Percentiles rank a stretch among this genome's conserved stretches.
Conservation (phyloP, 2,329 filamentous ascomycete species). For the Fusarium oligoseptatum region DNA sequence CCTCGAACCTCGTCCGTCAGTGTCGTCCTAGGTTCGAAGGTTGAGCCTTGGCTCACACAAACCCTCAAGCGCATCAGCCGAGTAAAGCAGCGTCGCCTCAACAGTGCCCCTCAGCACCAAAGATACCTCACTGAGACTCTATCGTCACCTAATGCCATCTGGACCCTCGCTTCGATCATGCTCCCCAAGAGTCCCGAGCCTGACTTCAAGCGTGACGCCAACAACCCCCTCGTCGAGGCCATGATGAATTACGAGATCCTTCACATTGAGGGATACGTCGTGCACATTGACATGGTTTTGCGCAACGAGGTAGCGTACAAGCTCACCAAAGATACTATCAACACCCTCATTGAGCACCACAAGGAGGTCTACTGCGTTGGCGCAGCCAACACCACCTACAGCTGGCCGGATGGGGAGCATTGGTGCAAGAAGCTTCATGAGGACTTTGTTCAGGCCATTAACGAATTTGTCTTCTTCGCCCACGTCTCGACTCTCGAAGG, state of each 20-base stretch:
- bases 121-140: constrained; percentile 95
- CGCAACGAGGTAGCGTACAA: constrained; percentile 98
- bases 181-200: constrained; percentile 88
- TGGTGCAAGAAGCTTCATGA: constrained; percentile 98
- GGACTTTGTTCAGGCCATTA: constrained; percentile 94
- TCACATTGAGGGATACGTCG: constrained; percentile 96
- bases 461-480: constrained; percentile 95
- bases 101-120: too few relatives aligned
- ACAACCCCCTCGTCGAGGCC: constrained; percentile 72
- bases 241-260: constrained; percentile 93
- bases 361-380: constrained; percentile 95
- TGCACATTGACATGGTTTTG: constrained; percentile 98
- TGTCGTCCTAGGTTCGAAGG: too few relatives aligned
- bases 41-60: too few relatives aligned
- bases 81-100: too few relatives aligned
- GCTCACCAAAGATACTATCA: constrained; percentile 94
- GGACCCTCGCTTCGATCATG: constrained; percentile 94
- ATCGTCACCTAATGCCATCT: constrained; percentile 90
- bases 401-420: constrained; percentile 96
- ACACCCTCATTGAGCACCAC: constrained; percentile 93
- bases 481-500: constrained; percentile 91
- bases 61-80: too few relatives aligned
- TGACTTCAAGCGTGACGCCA: constrained; percentile 84
- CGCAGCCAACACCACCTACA: constrained; percentile 87
- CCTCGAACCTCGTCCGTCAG: too few relatives aligned